Conservation (phyloP, 2,329 filamentous ascomycete species). For the Gyromitra esculenta region DNA sequence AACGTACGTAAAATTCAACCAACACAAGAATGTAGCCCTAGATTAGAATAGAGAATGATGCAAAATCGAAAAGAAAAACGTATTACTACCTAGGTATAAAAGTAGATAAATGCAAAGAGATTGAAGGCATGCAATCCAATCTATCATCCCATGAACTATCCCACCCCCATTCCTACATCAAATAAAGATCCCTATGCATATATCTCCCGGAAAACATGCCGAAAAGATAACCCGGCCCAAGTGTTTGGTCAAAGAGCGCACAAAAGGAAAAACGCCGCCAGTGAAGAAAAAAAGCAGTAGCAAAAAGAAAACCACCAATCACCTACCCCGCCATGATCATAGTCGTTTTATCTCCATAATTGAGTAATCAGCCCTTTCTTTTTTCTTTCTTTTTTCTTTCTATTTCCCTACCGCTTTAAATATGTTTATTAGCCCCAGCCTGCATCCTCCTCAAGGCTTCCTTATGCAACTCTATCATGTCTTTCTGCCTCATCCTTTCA, state of each 20-base stretch:
- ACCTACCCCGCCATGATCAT: not conserved
- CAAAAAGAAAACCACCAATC: not conserved
- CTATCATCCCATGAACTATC: constrained; percentile 18
- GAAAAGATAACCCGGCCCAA: constrained; percentile 22
- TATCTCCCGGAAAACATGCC: constrained; percentile 15
- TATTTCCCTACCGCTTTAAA: not conserved
- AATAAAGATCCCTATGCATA: constrained; percentile 33
- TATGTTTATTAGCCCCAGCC: constrained; percentile 64
- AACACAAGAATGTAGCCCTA: constrained; percentile 28
- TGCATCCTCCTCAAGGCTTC: constrained; percentile 86
- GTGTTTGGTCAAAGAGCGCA: not conserved
- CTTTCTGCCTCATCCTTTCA: constrained; percentile 77
- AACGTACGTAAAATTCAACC: constrained; percentile 9
- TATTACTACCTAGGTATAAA: constrained; percentile 26
- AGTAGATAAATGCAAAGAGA: constrained; percentile 9
- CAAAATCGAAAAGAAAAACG: constrained; percentile 17
- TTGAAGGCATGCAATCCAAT: constrained; percentile 15
- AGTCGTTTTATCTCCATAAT: constrained; percentile 3
- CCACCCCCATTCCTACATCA: not conserved
- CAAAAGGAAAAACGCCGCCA: constrained; percentile 36
- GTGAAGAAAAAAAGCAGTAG: constrained; percentile 23
- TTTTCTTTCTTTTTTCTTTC: not conserved
- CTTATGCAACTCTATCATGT: constrained; percentile 78
- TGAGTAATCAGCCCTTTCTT: not conserved
- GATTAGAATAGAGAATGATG: constrained; percentile 13